Evolutionary conservation across 2,329 filamentous ascomycete genomes (phyloP).

Genomic region (Aspergillus sp.): DNA sequence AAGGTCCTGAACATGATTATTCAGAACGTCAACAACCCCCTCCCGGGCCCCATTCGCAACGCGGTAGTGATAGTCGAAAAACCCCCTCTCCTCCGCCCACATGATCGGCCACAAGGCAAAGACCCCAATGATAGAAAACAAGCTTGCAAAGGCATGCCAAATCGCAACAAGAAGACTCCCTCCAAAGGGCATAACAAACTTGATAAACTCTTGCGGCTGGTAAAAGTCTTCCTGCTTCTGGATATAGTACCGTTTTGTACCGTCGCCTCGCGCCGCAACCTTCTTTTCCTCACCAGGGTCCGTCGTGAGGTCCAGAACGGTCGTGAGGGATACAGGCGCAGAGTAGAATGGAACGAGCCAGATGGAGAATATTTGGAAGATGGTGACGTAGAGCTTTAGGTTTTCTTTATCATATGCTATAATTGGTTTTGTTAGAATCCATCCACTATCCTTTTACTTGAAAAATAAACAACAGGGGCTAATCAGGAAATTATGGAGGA

Average conservation of each 20-base stretch:
- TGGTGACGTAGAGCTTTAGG: conserved; percentile 69
- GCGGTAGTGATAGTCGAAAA: conserved; percentile 19
- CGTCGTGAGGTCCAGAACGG: conserved; percentile 63
- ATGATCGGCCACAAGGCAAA: conserved; percentile 52
- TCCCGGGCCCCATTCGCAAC: conserved; percentile 17
- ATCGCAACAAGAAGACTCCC: conserved; percentile 57
- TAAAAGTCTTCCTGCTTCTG: conserved; percentile 77
- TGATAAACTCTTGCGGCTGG: conserved; percentile 71
- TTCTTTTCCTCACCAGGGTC: conserved; percentile 31
- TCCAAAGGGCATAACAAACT: conserved; percentile 66
- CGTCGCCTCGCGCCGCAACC: conserved; percentile 14
- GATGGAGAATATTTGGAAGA: conserved; percentile 73
- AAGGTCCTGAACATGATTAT: conserved; percentile 22
- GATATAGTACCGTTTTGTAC: conserved; percentile 65
- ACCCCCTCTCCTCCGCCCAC: conserved; percentile 47
- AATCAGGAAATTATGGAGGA: neutral
- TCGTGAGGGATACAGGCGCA: conserved; percentile 66
- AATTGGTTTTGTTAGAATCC: conserved; percentile 4
- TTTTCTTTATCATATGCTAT: conserved; percentile 67
- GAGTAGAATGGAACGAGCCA: conserved; percentile 76
- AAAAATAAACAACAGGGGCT: no score
- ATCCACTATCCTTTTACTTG: neutral
- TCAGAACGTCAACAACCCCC: conserved; percentile 25
- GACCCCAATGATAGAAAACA: conserved; percentile 63
- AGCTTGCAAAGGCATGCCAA: conserved; percentile 66